phyloP scores from a whole-genome alignment of 2,329 filamentous ascomycete species.

The Hypomyces perniciosus region DNA sequence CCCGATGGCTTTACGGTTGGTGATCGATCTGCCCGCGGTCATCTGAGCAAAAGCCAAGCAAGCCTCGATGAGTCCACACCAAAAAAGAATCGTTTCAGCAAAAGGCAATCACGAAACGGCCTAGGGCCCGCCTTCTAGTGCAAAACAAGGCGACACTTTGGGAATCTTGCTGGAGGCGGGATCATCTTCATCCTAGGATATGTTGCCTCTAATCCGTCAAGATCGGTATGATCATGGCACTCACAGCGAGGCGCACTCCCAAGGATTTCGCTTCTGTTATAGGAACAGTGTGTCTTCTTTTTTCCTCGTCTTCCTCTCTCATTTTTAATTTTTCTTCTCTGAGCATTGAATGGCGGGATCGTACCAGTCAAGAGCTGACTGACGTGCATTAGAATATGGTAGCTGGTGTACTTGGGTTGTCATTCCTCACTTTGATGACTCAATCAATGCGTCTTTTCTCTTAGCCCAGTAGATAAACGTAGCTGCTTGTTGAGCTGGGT shows the following conservation, averaged over 20 bases:
- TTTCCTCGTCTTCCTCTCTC: conserved; percentile 3
- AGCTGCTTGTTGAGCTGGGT: too few relatives aligned
- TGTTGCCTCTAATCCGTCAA: conserved; percentile 4
- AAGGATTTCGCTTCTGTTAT: conserved; percentile 1
- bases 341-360: conserved; percentile 11
- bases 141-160: background rate
- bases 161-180: background rate
- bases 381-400: conserved; percentile 9
- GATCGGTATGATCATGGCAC: conserved; percentile 6
- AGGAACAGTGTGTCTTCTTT: background rate
- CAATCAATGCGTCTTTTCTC: too few relatives aligned
- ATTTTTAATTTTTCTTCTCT: conserved; percentile 9
- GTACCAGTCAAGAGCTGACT: conserved; percentile 7
- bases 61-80: conserved; percentile 46
- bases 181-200: conserved; percentile 1
- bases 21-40: conserved; percentile 50
- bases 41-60: conserved; percentile 54
- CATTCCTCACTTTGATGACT: too few relatives aligned
- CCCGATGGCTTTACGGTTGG: conserved; percentile 42
- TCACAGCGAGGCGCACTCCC: conserved; percentile 6
- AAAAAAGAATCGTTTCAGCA: conserved; percentile 72
- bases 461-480: too few relatives aligned
- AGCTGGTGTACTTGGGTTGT: conserved; percentile 6
- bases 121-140: conserved; percentile 11
- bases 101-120: conserved; percentile 88